Evolutionary conservation across 2,329 filamentous ascomycete species (phyloP), one percentile per base, ranked within the genome.

Genomic region (Beauveria bassiana): DNA sequence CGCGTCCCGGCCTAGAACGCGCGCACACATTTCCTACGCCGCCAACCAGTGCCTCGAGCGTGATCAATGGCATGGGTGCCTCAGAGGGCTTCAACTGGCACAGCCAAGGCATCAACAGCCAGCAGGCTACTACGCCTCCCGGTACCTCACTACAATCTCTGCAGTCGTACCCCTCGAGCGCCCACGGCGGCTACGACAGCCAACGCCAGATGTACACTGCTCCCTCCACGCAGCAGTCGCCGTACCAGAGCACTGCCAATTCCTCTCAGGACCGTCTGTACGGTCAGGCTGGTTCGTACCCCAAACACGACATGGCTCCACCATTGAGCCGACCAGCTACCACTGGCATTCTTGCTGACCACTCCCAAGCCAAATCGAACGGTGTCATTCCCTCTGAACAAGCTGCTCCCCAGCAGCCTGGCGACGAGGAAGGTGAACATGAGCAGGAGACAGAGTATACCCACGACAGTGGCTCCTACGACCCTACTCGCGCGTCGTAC

Each of bases 1-100:
- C 85, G 56, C 86, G 93, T 49, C 92, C 92, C 8, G 81, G 85
- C 7, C 77, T 96, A 43, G 93, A 97, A 65, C 86, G 93, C 58
- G 88, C 92, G 18, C 90, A 96, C 73, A 96, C 92, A 2, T 97
- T 97, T 75, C 93, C 93, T 3, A 97, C 93, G 3, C 93, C 93
- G 42, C 93, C 93, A 1, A 91, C 93, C 0, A 97, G 91, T 72
- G 90, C 92, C n/a, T 95, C 92, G 0, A 91, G 91, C 74, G 85
- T 96, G 51, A 91, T 87, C 75, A 81, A 77, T 78, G 76, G 83
- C 64, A 91, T 96, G 81, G 86, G 86, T 51, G 83, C 83, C 66
- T 86, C 89, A 45, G 89, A 91, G 40, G 88, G 83, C 46, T 96
- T 93, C 73, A 88, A 93, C 71, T 97, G 93, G 90, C 81, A 77